A percentile compares a stretch with the other conserved stretches of the same genome.
These are phyloP conservation scores for Bryoerythrophyllum caledonicum DNA, from an alignment of 225 moss, liverwort and hornwort species.

Conservation along the genomic window DNA sequence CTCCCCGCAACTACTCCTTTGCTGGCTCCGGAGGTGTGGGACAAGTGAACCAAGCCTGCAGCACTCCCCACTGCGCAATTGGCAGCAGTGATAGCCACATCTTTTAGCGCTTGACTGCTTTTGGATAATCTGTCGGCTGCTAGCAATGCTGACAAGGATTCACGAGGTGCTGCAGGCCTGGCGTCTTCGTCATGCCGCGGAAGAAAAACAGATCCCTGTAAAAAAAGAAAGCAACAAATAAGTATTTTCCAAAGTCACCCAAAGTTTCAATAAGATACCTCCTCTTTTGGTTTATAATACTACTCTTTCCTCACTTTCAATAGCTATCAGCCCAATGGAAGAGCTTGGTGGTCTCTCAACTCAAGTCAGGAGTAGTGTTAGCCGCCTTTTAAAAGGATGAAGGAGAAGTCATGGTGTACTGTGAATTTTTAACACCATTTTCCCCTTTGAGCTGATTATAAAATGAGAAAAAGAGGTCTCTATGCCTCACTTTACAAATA, in stretches of 20 bases:
- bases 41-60: conserved; percentile 62
- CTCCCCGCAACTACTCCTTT: conserved; percentile 36
- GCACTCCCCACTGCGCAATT: conserved; percentile 90
- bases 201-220: conserved; percentile 44
- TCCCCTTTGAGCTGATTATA: no score
- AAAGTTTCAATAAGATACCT: no score
- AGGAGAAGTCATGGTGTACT: no score
- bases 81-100: conserved; percentile 75
- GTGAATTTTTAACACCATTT: no score
- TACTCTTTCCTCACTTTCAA: no score
- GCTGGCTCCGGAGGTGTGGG: conserved; percentile 33
- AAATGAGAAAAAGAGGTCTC: no score
- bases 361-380: no score
- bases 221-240: not conserved
- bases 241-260: no score
- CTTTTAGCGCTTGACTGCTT: conserved; percentile 57
- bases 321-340: no score
- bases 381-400: no score
- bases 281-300: no score
- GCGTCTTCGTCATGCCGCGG: conserved; percentile 26
- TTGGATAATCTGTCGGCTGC: conserved; percentile 62
- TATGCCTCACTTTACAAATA: not conserved
- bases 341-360: no score
- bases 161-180: conserved; percentile 41
- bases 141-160: conserved; percentile 66